Evolutionary conservation across 805 yeast genomes (phyloP).

Genomic region (Saccharomycopsis lassenensis): DNA sequence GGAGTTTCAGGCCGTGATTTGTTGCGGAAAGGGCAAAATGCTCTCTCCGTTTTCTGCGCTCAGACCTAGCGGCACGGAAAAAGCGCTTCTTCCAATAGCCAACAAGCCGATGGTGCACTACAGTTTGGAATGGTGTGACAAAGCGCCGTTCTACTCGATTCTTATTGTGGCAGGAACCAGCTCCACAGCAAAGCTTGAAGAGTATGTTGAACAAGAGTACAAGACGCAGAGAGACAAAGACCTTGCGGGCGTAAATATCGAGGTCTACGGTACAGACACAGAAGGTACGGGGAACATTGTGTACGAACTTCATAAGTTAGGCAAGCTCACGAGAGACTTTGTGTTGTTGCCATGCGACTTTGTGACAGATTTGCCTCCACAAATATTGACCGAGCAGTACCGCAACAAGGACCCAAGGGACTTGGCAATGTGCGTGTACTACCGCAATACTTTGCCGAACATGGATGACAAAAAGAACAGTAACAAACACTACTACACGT

Average conservation of each 20-base stretch:
- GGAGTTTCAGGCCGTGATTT: slow-evolving; percentile 88
- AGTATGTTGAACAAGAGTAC: slow-evolving; percentile 37
- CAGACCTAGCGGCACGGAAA: slow-evolving; percentile 56
- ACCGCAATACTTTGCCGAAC: slow-evolving; percentile 61
- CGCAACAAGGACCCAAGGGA: slow-evolving; percentile 59
- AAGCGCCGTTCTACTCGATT: slow-evolving; percentile 64
- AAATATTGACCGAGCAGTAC: slow-evolving; percentile 72
- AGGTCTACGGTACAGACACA: slow-evolving; percentile 33
- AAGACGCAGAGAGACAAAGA: slow-evolving; percentile 27
- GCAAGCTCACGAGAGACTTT: slow-evolving; percentile 37
- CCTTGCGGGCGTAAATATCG: slow-evolving; percentile 27
- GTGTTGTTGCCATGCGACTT: slow-evolving; percentile 92
- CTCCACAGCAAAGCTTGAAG: slow-evolving; percentile 35
- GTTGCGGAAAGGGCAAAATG: slow-evolving; percentile 76
- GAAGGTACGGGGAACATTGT: slow-evolving; percentile 56
- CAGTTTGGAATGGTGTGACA: slow-evolving; percentile 87
- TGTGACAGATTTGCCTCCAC: slow-evolving; percentile 86
- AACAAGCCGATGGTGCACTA: slow-evolving; percentile 81
- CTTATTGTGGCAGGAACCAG: slow-evolving; percentile 49
- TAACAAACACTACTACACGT: slow-evolving; percentile 48
- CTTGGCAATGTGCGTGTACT: slow-evolving; percentile 66
- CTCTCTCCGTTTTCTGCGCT: slow-evolving; percentile 62
- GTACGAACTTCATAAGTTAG: slow-evolving; percentile 33
- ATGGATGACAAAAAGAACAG: slow-evolving; percentile 56
- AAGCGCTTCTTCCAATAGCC: slow-evolving; percentile 84